Percentiles rank a stretch among this genome's conserved stretches.
These are phyloP conservation scores for Venturia nashicola DNA, from an alignment of 2,329 filamentous ascomycete species.

Conservation along the genomic window DNA sequence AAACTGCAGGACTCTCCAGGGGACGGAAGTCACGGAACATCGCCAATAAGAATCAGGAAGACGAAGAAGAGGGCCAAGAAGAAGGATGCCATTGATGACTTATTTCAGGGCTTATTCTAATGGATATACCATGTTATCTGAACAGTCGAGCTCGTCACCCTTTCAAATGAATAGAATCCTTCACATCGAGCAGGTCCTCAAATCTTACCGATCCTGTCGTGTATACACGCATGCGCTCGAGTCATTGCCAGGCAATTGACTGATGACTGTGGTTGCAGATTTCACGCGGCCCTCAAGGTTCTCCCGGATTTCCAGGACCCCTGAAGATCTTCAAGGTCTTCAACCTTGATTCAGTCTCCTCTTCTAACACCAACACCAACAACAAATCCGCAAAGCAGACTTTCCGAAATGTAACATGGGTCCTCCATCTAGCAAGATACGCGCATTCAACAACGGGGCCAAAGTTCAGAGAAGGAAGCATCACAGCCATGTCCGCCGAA, in stretches of 20 bases:
- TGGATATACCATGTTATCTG: not conserved
- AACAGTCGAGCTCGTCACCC: not conserved
- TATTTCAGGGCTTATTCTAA: conserved; percentile 2
- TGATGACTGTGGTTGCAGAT: not conserved
- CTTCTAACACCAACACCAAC: not conserved
- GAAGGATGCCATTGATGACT: conserved; percentile 5
- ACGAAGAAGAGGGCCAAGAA: not conserved
- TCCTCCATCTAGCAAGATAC: not conserved
- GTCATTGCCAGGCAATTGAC: not conserved
- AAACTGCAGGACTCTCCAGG: not conserved
- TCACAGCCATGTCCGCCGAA: not conserved
- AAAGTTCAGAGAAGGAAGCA: not conserved
- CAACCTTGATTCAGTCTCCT: not conserved
- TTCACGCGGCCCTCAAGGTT: not conserved
- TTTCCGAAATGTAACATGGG: not conserved
- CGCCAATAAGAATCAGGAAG: not conserved
- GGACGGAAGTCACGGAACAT: not conserved
- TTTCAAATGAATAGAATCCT: no score
- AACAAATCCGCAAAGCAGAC: not conserved
- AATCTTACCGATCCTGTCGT: no score
- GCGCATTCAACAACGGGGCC: not conserved
- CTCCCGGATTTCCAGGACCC: not conserved
- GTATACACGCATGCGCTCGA: not conserved
- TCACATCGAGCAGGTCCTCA: no score
- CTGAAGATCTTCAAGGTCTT: not conserved